Base-by-base conservation (phyloP, 169 alveolate genomes). In the Cryptosporidium baileyi region DNA sequence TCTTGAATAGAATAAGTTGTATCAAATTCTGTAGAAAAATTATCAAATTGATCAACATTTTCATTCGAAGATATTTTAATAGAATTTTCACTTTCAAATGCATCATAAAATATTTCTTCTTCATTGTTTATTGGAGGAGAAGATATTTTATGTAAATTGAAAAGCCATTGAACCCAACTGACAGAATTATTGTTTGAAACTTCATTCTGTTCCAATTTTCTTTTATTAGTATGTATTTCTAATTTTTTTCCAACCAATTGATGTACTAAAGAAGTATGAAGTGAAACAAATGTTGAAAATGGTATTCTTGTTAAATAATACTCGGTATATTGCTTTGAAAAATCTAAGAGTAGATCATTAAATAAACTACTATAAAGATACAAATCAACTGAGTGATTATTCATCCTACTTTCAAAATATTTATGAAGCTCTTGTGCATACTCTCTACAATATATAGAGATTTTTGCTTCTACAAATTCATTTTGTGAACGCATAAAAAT, bases 221-320 rank as follows among this genome's bases (percentile, higher is more conserved):
- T 57, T 38, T 30, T 57, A 17, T 51, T 26, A 2, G 59, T 36
- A 43, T 57, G 65, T 36, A 54, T 57, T n/a, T 74, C 60, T 17
- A 74, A 74, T 5, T 54, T 57, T 45, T 74, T 57, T 24, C 67
- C 85, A 30, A 74, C 85, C 67, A 49, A 74, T 30, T 74, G 65
- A 43, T 74, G 85, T 7, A 74, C 85, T 22, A 74, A 38, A 22
- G 85, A 74, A n/a, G 85, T 74, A 57, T 74, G 85, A 15, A 74
- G 44, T 3, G 65, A 36, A 4, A 74, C 65, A 57, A 74, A 74
- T 41, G 57, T 74, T 32, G 65, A 54, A 45, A 74, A 74, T 2
- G 85, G 85, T 28, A 74, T 34, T 32, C 85, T 51, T 17, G 44
- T 44, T 36, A 51, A 51, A 30, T 74, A 74, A 30, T 74, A 74